phyloP scores from a whole-genome alignment of 1,139 yeast species.

The Meyerozyma athensensis region DNA sequence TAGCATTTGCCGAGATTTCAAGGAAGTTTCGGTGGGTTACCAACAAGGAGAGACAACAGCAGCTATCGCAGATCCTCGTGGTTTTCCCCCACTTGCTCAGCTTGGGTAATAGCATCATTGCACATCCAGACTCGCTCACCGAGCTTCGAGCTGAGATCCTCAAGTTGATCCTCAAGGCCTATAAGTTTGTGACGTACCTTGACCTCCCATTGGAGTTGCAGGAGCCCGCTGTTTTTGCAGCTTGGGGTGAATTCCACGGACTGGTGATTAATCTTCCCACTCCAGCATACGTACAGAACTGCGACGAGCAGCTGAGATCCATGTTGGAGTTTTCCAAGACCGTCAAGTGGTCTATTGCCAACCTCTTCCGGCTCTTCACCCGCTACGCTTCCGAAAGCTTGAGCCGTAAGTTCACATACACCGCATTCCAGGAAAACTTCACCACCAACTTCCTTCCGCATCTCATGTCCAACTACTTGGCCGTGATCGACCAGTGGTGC shows the following conservation, averaged over 20 bases:
- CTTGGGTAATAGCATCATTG: constrained; percentile 58
- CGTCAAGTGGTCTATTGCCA: constrained; percentile 89
- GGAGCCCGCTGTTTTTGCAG: constrained; percentile 48
- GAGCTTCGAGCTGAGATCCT: constrained; percentile 66
- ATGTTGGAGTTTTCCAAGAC: constrained; percentile 52
- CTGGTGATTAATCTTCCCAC: constrained; percentile 57
- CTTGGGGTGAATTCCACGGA: constrained; percentile 80
- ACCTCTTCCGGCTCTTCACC: constrained; percentile 66
- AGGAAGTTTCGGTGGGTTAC: constrained; percentile 74
- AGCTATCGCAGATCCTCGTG: constrained; percentile 55
- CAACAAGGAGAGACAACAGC: constrained; percentile 51
- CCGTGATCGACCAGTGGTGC: constrained; percentile 73
- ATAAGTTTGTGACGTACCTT: constrained; percentile 75
- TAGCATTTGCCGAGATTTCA: constrained; percentile 70
- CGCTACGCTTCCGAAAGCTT: constrained; percentile 60
- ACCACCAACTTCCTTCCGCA: constrained; percentile 65
- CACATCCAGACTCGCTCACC: constrained; percentile 30
- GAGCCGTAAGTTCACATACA: constrained; percentile 47
- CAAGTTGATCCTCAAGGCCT: constrained; percentile 69
- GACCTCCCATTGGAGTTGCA: constrained; percentile 75
- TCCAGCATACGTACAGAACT: constrained; percentile 37
- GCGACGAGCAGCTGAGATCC: constrained; percentile 32
- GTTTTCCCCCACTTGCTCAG: constrained; percentile 68
- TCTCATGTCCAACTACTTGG: constrained; percentile 57
- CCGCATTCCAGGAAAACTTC: constrained; percentile 45